Percentiles rank a stretch among this genome's conserved stretches.
Evolutionary conservation across 768 basidiomycete genomes (phyloP).

Genomic region (Lentinus tigrinus): DNA sequence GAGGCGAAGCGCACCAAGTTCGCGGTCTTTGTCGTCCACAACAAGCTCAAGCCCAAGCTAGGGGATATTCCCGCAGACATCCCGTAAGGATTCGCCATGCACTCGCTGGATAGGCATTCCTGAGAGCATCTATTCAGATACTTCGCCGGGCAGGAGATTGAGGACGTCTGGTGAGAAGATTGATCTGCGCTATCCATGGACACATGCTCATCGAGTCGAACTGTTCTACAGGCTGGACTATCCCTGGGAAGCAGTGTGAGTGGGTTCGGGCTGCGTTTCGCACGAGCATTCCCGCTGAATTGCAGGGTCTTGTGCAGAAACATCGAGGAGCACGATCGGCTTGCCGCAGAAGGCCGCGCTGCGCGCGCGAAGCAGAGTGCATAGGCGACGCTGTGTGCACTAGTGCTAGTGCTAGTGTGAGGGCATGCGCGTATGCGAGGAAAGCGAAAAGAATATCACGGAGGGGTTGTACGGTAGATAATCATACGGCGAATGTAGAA

Average conservation of each 20-base stretch:
- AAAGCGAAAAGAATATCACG: background rate
- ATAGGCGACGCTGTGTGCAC: background rate
- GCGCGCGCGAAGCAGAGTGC: background rate
- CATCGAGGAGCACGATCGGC: slow-evolving; percentile 73
- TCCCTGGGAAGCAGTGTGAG: slow-evolving; percentile 80
- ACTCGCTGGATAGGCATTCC: slow-evolving; percentile 22
- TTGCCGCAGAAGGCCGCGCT: slow-evolving; percentile 37
- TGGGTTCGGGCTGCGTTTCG: slow-evolving; percentile 11
- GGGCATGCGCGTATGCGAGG: background rate
- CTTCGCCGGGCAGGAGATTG: slow-evolving; percentile 77
- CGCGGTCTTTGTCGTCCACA: slow-evolving; percentile 92
- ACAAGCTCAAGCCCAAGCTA: slow-evolving; percentile 87
- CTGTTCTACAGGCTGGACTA: slow-evolving; percentile 65
- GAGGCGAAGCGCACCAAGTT: slow-evolving; percentile 74
- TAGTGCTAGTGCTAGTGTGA: background rate
- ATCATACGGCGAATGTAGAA: background rate
- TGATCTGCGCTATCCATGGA: slow-evolving; percentile 10
- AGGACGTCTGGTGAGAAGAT: slow-evolving; percentile 61
- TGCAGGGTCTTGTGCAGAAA: slow-evolving; percentile 42
- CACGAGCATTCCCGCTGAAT: slow-evolving; percentile 4
- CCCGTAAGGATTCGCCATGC: slow-evolving; percentile 46
- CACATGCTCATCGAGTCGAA: slow-evolving; percentile 10
- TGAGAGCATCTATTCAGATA: slow-evolving; percentile 43
- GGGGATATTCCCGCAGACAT: slow-evolving; percentile 67
- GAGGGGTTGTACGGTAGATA: background rate